phyloP scores from a whole-genome alignment of 148 eudicot species.

The Cornus kousa region DNA sequence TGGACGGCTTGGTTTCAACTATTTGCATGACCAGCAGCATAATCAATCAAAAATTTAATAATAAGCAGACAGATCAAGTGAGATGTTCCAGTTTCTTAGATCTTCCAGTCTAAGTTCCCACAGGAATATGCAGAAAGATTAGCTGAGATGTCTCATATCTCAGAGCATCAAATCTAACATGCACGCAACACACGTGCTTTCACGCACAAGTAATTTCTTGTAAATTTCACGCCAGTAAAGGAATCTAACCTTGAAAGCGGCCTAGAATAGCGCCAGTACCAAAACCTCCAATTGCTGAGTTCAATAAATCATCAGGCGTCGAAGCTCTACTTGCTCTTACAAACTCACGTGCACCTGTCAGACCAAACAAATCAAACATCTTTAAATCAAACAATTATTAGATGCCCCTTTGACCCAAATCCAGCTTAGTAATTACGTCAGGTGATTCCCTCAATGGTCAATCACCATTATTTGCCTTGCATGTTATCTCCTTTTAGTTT shows the following conservation, averaged over 20 bases:
- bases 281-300: slow-evolving; percentile 76
- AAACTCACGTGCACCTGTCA: slow-evolving; percentile 79
- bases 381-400: background rate
- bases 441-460: background rate
- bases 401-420: background rate
- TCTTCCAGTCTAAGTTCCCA: background rate
- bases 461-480: background rate
- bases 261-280: slow-evolving; percentile 88
- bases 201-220: too few relatives aligned
- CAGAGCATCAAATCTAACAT: background rate
- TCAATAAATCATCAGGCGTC: slow-evolving; percentile 60
- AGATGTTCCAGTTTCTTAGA: background rate
- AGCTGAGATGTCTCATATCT: background rate
- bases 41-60: background rate
- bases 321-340: slow-evolving; percentile 58
- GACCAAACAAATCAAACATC: background rate
- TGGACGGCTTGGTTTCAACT: background rate
- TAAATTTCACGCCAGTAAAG: too few relatives aligned
- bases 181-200: too few relatives aligned
- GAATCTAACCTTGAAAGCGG: slow-evolving; percentile 70
- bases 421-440: background rate
- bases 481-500: background rate
- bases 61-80: background rate
- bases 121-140: background rate
- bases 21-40: background rate